These are phyloP conservation scores for Avena sativa DNA, from an alignment of 176 grass and related monocot species.

Conservation along the genomic window DNA sequence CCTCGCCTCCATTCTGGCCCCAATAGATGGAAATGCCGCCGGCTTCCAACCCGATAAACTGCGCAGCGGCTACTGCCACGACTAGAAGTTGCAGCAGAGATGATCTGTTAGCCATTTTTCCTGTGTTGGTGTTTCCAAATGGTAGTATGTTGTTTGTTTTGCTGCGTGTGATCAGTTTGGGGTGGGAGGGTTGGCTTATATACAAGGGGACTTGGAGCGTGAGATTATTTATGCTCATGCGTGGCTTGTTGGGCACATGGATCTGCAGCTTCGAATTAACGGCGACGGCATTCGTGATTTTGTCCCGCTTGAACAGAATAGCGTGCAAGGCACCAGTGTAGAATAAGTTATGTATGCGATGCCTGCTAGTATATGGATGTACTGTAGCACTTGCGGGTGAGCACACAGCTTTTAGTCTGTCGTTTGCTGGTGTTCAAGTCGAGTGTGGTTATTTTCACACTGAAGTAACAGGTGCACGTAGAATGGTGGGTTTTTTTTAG, in stretches of 20 bases:
- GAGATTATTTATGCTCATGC: constrained; percentile 5
- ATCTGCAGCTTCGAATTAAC: background rate
- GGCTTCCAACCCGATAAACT: background rate
- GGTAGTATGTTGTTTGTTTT: background rate
- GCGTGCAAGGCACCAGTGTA: background rate
- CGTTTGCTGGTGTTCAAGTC: no score
- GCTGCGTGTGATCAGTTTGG: constrained; percentile 1
- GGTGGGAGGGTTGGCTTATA: background rate
- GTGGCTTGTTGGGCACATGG: background rate
- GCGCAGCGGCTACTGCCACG: background rate
- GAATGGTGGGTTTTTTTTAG: no score
- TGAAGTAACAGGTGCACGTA: no score
- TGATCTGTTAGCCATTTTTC: background rate
- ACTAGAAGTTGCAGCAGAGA: background rate
- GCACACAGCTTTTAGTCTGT: no score
- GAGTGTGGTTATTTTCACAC: no score
- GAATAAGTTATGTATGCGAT: background rate
- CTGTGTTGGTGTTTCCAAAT: background rate
- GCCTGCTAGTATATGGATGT: no score
- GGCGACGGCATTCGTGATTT: background rate
- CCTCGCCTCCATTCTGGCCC: background rate
- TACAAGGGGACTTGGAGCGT: constrained; percentile 9
- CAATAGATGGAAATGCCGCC: background rate
- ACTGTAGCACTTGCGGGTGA: no score
- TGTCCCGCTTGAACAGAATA: no score